Percentiles rank a stretch among this genome's conserved stretches.
These are phyloP conservation scores for Alternaria longipes DNA, from an alignment of 2,329 filamentous ascomycete species.

Conservation along the genomic window DNA sequence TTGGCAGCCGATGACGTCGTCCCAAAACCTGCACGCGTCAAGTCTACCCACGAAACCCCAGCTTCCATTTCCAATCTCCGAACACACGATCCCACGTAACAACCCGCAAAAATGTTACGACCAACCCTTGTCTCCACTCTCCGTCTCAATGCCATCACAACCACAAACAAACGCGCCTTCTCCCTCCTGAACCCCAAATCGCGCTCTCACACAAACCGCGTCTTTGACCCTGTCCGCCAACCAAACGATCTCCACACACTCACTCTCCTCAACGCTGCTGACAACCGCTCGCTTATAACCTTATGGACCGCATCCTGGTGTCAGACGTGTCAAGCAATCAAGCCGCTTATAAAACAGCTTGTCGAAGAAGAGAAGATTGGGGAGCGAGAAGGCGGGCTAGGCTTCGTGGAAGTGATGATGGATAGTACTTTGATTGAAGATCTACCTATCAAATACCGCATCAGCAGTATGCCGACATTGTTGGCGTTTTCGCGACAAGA, in stretches of 20 bases:
- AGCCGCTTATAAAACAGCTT: slow-evolving; percentile 54
- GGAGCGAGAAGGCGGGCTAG: slow-evolving; percentile 56
- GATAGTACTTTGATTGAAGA: slow-evolving; percentile 57
- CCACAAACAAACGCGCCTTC: slow-evolving; percentile 21
- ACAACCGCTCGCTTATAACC: slow-evolving; percentile 57
- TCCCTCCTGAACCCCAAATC: slow-evolving; percentile 25
- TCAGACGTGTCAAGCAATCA: slow-evolving; percentile 54
- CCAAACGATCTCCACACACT: slow-evolving; percentile 60
- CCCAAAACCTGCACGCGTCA: slow-evolving; percentile 9
- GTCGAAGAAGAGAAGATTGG: slow-evolving; percentile 57
- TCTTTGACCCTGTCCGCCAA: slow-evolving; percentile 55
- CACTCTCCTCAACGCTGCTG: slow-evolving; percentile 57
- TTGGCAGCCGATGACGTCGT: slow-evolving; percentile 28
- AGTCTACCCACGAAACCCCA: not conserved
- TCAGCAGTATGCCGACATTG: slow-evolving; percentile 58
- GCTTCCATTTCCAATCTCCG: not conserved
- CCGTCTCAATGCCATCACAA: not conserved
- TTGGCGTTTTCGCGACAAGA: slow-evolving; percentile 61
- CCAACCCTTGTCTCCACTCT: not conserved
- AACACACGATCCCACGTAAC: not conserved
- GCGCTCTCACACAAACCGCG: slow-evolving; percentile 39
- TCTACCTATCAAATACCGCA: slow-evolving; percentile 53
- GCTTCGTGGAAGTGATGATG: slow-evolving; percentile 60
- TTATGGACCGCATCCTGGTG: slow-evolving; percentile 62
- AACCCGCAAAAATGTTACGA: slow-evolving; percentile 9